Conservation (phyloP, 495 filamentous ascomycete genomes). For the Aspergillus baeticus region DNA sequence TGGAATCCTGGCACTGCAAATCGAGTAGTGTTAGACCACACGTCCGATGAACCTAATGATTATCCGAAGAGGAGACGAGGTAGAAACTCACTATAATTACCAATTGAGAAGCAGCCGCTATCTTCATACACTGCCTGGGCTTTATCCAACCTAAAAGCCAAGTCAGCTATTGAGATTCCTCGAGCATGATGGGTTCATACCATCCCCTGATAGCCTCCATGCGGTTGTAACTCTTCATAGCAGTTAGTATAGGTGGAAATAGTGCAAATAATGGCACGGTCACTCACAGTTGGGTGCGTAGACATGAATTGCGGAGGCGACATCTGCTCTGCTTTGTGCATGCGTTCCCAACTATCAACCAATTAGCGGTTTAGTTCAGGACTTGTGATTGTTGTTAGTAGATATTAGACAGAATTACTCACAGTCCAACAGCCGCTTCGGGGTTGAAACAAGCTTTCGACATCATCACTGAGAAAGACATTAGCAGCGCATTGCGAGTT, state of each 20-base stretch:
- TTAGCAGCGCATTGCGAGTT: constrained; percentile 32
- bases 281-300: constrained; percentile 77
- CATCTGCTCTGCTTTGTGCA: constrained; percentile 61
- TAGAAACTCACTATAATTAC: constrained; percentile 30
- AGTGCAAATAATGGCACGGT: not conserved
- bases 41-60: not conserved
- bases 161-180: constrained; percentile 1
- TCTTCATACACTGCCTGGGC: constrained; percentile 35
- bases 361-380: not conserved
- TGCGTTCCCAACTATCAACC: constrained; percentile 61
- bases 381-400: not conserved
- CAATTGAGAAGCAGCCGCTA: constrained; percentile 31
- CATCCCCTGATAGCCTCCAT: constrained; percentile 68
- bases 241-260: constrained; percentile 18
- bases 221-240: constrained; percentile 58
- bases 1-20: constrained; percentile 35
- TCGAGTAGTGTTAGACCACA: not conserved
- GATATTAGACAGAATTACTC: constrained; percentile 9
- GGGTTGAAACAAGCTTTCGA: constrained; percentile 71
- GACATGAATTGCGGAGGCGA: constrained; percentile 75
- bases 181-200: constrained; percentile 27
- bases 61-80: not conserved
- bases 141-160: constrained; percentile 29
- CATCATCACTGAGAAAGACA: constrained; percentile 52
- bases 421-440: constrained; percentile 63